Base-by-base conservation (phyloP, 805 yeast genomes). In the Candida michaelii region DNA sequence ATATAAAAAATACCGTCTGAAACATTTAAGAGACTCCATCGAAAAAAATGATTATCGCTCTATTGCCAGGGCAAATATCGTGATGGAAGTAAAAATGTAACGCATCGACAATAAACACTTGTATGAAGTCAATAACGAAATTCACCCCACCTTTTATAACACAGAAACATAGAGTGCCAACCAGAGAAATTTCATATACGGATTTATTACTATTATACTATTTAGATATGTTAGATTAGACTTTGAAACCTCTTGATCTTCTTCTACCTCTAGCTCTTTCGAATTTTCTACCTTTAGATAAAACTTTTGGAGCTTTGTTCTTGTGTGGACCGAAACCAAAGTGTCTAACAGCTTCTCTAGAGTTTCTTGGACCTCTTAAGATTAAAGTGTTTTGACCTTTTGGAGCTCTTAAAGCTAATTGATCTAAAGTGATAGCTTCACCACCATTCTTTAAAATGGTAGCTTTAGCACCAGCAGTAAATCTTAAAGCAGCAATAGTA, bases 181-280 rank as follows among this genome's bases (percentile, higher is more conserved):
- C 10, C 5, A 11, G 13, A 25, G n/a, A 25, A 12, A 11, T 25
- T 25, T 12, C 29, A 11, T 25, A n/a, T 25, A 25, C 27, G 37
- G 37, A 21, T 27, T 34, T 23, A 34, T 23, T 34, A 19, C 30
- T 34, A 34, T 34, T 23, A 34, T 34, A 34, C 29, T 34, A 27
- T 14, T 36, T 35, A 40, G 34, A 6, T 89, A 19, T 16, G 4
- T 36, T 35, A 40, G 34, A 6, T 89, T 91, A 93, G 79, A 93
- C 99, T 87, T 93, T 93, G 99, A 93, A 93, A 82, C 96, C 99
- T 85, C 95, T 89, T 61, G 98, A 90, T 75, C 81, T 85, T 82
- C 99, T 84, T 78, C 85, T 95, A 85, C 99, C 99, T 88, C 99
- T 93, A 68, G 97, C 99, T 79, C 93, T 89, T 85, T 93, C 99